Evolutionary conservation across 345 rosid genomes (phyloP).

Genomic region (Pelargonium nanum): DNA sequence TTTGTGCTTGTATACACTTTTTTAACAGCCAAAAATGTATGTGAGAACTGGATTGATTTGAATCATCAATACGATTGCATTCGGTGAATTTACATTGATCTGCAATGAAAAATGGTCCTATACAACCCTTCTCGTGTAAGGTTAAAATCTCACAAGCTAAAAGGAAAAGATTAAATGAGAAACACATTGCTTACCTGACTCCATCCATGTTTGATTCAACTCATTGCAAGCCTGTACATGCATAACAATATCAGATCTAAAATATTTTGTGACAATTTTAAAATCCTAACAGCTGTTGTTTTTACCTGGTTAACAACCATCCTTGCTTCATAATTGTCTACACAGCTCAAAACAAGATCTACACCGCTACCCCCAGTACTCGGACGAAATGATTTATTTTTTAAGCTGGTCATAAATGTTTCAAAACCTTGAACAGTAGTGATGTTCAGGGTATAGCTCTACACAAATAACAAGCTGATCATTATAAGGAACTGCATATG

Average conservation of each 20-base stretch:
- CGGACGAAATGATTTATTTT: constrained; percentile 48
- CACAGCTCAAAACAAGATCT: constrained; percentile 94
- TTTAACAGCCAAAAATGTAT: no score
- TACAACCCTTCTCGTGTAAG: constrained; percentile 10
- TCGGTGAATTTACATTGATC: no score
- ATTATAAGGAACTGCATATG: not conserved
- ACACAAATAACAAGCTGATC: constrained; percentile 11
- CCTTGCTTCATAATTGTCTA: constrained; percentile 92
- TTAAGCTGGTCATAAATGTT: constrained; percentile 70
- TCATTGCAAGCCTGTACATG: constrained; percentile 94
- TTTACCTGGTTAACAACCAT: constrained; percentile 97
- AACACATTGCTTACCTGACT: constrained; percentile 52
- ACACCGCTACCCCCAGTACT: constrained; percentile 71
- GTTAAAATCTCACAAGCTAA: not conserved
- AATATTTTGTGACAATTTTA: no score
- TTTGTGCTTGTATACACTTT: not conserved
- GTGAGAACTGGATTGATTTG: no score
- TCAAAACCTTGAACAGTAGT: constrained; percentile 91
- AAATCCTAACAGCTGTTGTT: no score
- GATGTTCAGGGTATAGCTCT: constrained; percentile 93
- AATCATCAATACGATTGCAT: no score
- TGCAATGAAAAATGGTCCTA: not conserved
- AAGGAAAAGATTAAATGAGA: constrained; percentile 15
- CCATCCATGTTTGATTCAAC: constrained; percentile 89
- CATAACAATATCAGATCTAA: no score